Evolutionary conservation across 2,329 filamentous ascomycete genomes (phyloP).

Genomic region (Myriosclerotinia scirpicola): DNA sequence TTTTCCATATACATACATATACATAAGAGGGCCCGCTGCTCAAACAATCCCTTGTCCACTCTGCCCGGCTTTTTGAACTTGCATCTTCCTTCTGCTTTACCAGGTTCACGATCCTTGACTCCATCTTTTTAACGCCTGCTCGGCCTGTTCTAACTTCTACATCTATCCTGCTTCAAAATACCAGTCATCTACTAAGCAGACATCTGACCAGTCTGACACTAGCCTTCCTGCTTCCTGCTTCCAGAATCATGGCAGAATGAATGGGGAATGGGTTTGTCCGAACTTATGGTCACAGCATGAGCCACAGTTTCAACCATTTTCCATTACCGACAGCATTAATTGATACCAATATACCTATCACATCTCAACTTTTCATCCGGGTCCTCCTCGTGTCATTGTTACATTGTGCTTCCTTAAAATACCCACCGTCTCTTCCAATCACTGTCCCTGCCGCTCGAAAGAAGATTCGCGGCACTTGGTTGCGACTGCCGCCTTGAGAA

Average conservation of each 20-base stretch:
- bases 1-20: constrained; percentile 16
- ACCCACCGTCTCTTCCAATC: constrained; percentile 23
- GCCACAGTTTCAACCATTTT: constrained; percentile 35
- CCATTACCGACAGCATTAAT: constrained; percentile 33
- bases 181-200: constrained; percentile 31
- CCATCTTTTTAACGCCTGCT: constrained; percentile 31
- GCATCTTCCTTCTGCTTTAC: constrained; percentile 33
- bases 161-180: constrained; percentile 19
- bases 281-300: constrained; percentile 38
- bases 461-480: constrained; percentile 34
- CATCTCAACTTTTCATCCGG: constrained; percentile 25
- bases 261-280: constrained; percentile 37
- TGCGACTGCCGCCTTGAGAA: constrained; percentile 34
- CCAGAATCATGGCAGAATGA: too few species aligned
- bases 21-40: constrained; percentile 24
- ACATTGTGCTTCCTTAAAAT: constrained; percentile 27
- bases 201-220: constrained; percentile 29
- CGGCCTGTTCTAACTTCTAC: too few species aligned
- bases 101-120: constrained; percentile 32
- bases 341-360: constrained; percentile 30
- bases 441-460: constrained; percentile 29
- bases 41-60: constrained; percentile 33
- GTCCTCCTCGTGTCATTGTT: constrained; percentile 27
- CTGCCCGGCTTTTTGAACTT: constrained; percentile 16
- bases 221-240: constrained; percentile 39